Percentiles rank a stretch among this genome's conserved stretches.
phyloP scores from a whole-genome alignment of 2,329 filamentous ascomycete species.

The Neocucurbitaria cava region DNA sequence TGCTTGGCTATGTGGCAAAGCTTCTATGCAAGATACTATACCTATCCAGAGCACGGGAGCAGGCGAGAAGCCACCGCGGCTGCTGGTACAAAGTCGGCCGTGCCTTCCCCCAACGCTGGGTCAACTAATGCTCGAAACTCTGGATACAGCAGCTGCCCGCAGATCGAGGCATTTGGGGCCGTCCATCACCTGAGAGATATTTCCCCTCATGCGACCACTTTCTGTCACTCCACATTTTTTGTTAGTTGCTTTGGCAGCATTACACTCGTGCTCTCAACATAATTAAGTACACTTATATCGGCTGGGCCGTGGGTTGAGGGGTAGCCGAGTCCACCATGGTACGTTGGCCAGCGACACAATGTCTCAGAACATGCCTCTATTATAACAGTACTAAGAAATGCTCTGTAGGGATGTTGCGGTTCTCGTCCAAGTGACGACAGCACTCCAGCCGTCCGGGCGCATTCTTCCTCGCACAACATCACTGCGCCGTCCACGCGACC shows the following conservation, averaged over 20 bases:
- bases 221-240: background rate
- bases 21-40: conserved; percentile 11
- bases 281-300: conserved; percentile 2
- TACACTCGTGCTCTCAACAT: conserved; percentile 6
- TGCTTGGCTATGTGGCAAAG: conserved; percentile 12
- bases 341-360: conserved; percentile 5
- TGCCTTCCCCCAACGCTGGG: conserved; percentile 4
- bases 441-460: conserved; percentile 12
- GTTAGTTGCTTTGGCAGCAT: background rate
- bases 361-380: background rate
- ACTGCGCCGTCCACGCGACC: conserved; percentile 33
- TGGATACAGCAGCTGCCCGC: conserved; percentile 4
- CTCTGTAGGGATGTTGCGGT: conserved; percentile 30
- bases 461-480: conserved; percentile 38
- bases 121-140: background rate
- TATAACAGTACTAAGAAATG: conserved; percentile 3
- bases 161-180: background rate
- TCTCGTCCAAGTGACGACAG: conserved; percentile 17
- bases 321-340: conserved; percentile 20
- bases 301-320: conserved; percentile 12
- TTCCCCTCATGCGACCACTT: conserved; percentile 12
- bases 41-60: conserved; percentile 8
- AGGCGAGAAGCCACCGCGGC: conserved; percentile 4
- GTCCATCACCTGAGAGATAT: background rate
- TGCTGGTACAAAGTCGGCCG: conserved; percentile 6